Evolutionary conservation across 1,284 basidiomycete species (phyloP), one percentile per base, ranked within the genome.

Genomic region (Trichosporon sp.): DNA sequence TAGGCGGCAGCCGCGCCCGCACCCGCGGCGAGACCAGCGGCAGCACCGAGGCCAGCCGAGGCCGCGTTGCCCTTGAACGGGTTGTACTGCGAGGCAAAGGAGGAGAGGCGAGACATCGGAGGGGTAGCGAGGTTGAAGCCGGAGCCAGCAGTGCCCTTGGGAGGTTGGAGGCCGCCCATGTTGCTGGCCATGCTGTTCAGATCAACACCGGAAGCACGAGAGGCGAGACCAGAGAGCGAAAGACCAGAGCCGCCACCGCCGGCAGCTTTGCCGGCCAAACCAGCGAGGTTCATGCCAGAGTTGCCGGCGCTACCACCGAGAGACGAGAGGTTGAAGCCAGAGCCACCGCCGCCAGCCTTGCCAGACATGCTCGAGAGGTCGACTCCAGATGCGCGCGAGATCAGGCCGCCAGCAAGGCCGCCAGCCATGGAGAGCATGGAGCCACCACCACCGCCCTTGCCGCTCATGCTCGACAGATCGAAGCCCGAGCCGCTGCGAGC

Each of bases 321-420:
- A n/a, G 49, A 54, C 14, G 57, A 58, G 25, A 40, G 57, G 34
- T 37, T 58, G 11, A 40, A 27, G 8, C 34, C 34, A 9, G 27
- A 36, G 57, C 25, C 34, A 27, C 57, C 57, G 33, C 34, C 37
- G 13, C 57, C 57, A n/a, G 52, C 29, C 34, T 54, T 52, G 49
- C 58, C 58, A 16, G 54, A 34, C 58, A 60, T 59, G 52, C 52
- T 36, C 19, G 59, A 27, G 19, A 59, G 49, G 58, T 60, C 49
- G 29, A 37, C 60, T 1, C 40, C 61, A 11, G 57, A 49, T 40
- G 33, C 40, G 7, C 36, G 56, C 16, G 57, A 34, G 56, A 58
- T 62, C 31, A 34, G 40, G 32, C 56, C 61, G 4, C 60, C 60
- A n/a, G 56, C 32, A 21, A 52, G 31, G 34, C 60, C 54, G 13